Base-by-base conservation (phyloP, 495 filamentous ascomycete genomes). In the Alectoria sarmentosa region DNA sequence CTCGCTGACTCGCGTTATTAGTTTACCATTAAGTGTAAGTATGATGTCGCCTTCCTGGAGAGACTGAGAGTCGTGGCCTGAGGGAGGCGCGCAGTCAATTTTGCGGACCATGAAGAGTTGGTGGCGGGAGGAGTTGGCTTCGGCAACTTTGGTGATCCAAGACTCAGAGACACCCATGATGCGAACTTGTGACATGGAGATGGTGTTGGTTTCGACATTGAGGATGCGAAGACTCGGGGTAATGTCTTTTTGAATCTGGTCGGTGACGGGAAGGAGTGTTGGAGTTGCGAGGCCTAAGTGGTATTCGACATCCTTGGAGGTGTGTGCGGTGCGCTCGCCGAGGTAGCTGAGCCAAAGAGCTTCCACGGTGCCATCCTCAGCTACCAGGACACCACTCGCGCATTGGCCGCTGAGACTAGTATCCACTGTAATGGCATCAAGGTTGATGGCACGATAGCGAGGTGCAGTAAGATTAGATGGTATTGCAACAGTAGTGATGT, bases 51-150 rank as follows among this genome's bases (percentile, higher is more conserved):
- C 91, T 76, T 99, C 94, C 55, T 89, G 81, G 46, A 99, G 84
- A 23, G 82, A 78, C 61, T 79, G 76, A 37, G 62, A 55, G 36
- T 73, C 70, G 23, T 76, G 67, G 19, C 71, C 71, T 46, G 70
- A 73, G 21, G 82, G 74, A 23, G 87, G 84, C 19, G 82, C 86
- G 44, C 86, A 88, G 69, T 95, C 87, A 42, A 93, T 84, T 77
- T 99, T 99, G 65, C 92, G 91, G 34, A 99, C 89, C 90, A 99
- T 95, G 79, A 99, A 99, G 28, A 99, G 83, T 75, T 98, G 94
- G 73, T 99, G 94, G 60, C 89, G 88, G 23, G 93, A 86, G 13
- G 90, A 88, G 70, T 97, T 96, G 61, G 91, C 89, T 60, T 84
- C 74, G 41, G 92, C 86, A 30, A 96, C 92, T 75, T 89, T 87